phyloP scores from a whole-genome alignment of 345 rosid genomes.

The Chamaenerion angustifolium region DNA sequence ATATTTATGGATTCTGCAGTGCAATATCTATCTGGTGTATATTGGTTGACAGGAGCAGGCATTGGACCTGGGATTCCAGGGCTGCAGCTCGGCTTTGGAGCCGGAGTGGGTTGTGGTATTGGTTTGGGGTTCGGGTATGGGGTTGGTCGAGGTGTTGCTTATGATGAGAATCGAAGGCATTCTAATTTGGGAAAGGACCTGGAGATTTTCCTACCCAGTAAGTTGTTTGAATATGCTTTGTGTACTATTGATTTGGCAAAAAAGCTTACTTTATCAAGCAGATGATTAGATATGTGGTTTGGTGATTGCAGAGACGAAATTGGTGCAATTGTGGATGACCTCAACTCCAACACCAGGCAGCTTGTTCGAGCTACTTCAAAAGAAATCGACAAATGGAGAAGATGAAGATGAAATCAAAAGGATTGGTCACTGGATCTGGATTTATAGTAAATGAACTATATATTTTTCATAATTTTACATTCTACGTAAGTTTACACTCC shows the following conservation, averaged over 20 bases:
- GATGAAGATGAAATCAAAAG: constrained; percentile 15
- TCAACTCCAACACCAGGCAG: constrained; percentile 49
- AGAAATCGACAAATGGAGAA: constrained; percentile 82
- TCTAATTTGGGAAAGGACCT: constrained; percentile 34
- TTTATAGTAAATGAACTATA: too few relatives aligned
- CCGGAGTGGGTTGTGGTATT: constrained; percentile 82
- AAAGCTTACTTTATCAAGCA: too few relatives aligned
- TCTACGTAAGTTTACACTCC: too few relatives aligned
- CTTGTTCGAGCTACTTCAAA: constrained; percentile 45
- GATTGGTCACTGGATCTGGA: too few relatives aligned
- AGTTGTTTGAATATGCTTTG: too few relatives aligned
- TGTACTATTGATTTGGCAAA: too few relatives aligned
- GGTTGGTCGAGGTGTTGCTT: constrained; percentile 59
- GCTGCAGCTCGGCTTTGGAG: constrained; percentile 57
- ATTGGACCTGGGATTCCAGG: constrained; percentile 84
- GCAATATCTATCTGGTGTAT: not conserved
- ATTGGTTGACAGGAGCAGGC: constrained; percentile 44
- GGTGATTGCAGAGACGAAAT: constrained; percentile 42
- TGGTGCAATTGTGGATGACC: constrained; percentile 47
- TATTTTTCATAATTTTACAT: too few relatives aligned
- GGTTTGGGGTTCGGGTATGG: constrained; percentile 92
- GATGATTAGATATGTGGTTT: too few relatives aligned
- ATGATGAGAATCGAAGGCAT: constrained; percentile 30
- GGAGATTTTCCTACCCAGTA: constrained; percentile 30
- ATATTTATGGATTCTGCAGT: not conserved